A percentile compares a stretch with the other conserved stretches of the same genome.
These are phyloP conservation scores for Cladosporium sp. DNA, from an alignment of 2,329 filamentous ascomycete genomes.

Conservation along the genomic window DNA sequence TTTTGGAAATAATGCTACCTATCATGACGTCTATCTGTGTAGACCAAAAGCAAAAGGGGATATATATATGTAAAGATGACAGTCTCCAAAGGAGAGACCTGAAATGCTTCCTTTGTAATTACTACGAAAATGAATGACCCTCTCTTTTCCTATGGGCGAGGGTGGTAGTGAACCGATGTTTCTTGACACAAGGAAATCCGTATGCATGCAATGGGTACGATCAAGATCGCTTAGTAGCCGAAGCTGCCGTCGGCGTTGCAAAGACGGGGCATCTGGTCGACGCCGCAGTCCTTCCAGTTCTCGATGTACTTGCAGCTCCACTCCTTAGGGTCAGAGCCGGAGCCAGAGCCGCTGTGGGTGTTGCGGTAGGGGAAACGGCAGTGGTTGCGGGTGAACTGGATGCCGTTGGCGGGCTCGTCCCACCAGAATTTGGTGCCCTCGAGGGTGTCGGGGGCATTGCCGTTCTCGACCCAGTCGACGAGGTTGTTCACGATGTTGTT, in stretches of 20 bases:
- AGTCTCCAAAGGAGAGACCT: neutral
- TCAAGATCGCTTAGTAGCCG: constrained; percentile 8
- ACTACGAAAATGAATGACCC: neutral
- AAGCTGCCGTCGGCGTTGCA: constrained; percentile 20
- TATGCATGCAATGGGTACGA: neutral
- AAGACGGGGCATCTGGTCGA: constrained; percentile 17
- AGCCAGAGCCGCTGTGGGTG: constrained; percentile 40
- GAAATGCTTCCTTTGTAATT: neutral
- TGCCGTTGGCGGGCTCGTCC: constrained; percentile 41
- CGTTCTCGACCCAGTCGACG: constrained; percentile 39
- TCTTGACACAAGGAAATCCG: neutral
- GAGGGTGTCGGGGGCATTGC: constrained; percentile 33
- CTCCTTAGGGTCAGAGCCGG: constrained; percentile 33
- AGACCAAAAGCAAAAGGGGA: neutral
- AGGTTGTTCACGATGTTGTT: constrained; percentile 53
- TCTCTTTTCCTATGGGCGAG: neutral
- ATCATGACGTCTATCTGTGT: neutral
- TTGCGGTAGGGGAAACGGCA: constrained; percentile 43
- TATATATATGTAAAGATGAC: neutral
- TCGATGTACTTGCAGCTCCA: constrained; percentile 40
- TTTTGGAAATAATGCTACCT: constrained; percentile 1
- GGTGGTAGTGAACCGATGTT: neutral
- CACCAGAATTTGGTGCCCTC: constrained; percentile 50
- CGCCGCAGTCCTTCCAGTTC: constrained; percentile 32
- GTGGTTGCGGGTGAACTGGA: constrained; percentile 49